Conservation (phyloP, 306 rosid genomes). For the Benincasa hispida region DNA sequence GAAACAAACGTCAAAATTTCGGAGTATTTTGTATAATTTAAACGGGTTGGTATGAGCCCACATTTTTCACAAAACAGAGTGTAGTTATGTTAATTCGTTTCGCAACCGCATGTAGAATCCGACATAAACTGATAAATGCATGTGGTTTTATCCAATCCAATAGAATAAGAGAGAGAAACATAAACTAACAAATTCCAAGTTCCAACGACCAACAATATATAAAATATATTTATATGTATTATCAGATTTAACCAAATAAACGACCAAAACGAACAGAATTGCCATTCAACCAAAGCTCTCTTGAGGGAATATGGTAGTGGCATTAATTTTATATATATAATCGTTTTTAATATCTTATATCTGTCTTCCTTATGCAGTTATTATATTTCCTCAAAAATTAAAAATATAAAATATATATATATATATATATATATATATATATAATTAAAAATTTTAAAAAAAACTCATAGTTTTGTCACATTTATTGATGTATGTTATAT, state of each 20-base stretch:
- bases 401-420: too few species aligned
- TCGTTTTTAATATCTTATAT: background rate
- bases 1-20: too few species aligned
- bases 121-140: background rate
- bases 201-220: background rate
- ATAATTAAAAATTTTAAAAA: too few species aligned
- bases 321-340: background rate
- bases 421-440: too few species aligned
- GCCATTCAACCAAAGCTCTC: background rate
- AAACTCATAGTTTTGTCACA: background rate
- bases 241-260: background rate
- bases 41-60: too few species aligned
- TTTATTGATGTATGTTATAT: background rate
- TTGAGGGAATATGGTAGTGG: background rate
- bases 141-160: background rate
- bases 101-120: background rate
- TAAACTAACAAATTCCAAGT: background rate
- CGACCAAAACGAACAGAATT: background rate
- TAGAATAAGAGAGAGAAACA: background rate
- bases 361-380: background rate
- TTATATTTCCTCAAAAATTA: too few species aligned
- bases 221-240: background rate
- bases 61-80: too few species aligned
- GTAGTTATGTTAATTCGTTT: too few species aligned
- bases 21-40: too few species aligned